Base-by-base conservation (phyloP, 1,139 yeast species). In the Blastobotrys illinoisensis region DNA sequence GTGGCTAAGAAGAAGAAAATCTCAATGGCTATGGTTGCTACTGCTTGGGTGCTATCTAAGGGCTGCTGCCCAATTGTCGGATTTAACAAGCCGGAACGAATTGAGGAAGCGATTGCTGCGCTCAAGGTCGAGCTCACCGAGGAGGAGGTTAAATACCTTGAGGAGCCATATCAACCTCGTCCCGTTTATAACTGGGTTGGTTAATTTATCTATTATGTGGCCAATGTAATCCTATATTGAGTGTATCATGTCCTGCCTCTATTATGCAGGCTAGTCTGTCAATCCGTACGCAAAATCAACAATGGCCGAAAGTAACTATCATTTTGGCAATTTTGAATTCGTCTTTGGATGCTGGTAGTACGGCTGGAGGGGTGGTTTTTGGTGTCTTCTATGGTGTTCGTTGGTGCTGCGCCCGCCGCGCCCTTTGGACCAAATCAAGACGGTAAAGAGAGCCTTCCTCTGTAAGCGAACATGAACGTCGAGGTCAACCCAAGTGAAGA, bases 401-500 rank as follows among this genome's bases (percentile, higher is more conserved):
- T 28, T 32, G 19, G 21, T 45, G 24, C 47, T 45, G 24, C 47
- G 18, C 24, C 48, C 23, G 40, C 44, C 49, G 16, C 26, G 13
- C 40, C 23, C 24, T n/a, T 11, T 18, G 5, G 21, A 16, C 44
- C 26, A 47, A 28, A 26, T 11, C 49, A 14, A 47, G 16, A 23
- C 21, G 3, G 21, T 19, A 3, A 20, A 1, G 14, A n/a, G 43
- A 11, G 36, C 6, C 9, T 44, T 11, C 16, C 40, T 32, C 40
- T n/a, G 11, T 7, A 3, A 32, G 40, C 7, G 40, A 49, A 6
- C 11, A 74, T 86, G 67, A 88, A 86, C 64, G 95, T 90, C 52
- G 91, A 90, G 71, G 97, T 91, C 54, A 91, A 93, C 71, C 97
- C 97, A 43, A 82, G 81, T 59, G 99, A 93, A 71, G 99, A 93